These are phyloP conservation scores for Madurella fahalii DNA, from an alignment of 2,329 filamentous ascomycete species.

Conservation along the genomic window DNA sequence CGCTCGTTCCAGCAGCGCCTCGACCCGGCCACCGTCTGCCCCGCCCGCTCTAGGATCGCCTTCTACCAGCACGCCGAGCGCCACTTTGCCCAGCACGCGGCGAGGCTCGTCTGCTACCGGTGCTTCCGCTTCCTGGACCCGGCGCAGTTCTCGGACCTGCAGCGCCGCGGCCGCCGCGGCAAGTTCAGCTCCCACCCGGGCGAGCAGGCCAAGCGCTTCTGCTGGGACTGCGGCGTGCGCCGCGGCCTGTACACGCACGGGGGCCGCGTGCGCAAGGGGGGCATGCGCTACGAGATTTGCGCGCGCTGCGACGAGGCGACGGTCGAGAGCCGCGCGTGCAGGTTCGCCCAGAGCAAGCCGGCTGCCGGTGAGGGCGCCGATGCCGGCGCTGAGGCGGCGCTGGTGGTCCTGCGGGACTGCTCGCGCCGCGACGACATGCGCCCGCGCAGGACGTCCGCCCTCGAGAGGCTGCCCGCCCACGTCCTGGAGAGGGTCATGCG, in stretches of 20 bases:
- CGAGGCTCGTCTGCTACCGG: constrained; percentile 11
- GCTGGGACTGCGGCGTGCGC: constrained; percentile 18
- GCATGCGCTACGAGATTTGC: constrained; percentile 3
- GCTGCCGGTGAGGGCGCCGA: not conserved
- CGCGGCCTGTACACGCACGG: constrained; percentile 9
- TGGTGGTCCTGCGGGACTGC: not conserved
- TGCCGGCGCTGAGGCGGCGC: not conserved
- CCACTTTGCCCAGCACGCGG: constrained; percentile 8
- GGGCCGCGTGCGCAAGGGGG: constrained; percentile 3
- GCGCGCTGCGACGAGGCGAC: not conserved
- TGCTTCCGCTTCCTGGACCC: constrained; percentile 10
- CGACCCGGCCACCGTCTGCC: constrained; percentile 1
- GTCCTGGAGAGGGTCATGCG: constrained; percentile 4
- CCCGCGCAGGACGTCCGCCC: not conserved
- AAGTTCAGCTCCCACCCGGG: not conserved
- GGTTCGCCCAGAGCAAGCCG: not conserved
- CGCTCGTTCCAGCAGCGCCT: not conserved
- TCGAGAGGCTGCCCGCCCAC: constrained; percentile 1
- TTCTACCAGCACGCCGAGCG: constrained; percentile 13
- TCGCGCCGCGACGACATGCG: no score
- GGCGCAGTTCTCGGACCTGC: constrained; percentile 2
- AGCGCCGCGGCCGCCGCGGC: not conserved
- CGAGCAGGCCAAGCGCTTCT: constrained; percentile 4
- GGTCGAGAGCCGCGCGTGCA: not conserved
- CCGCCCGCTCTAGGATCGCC: not conserved